Base-by-base conservation (phyloP, 163 green algal genomes). In the Volvox carteri region DNA sequence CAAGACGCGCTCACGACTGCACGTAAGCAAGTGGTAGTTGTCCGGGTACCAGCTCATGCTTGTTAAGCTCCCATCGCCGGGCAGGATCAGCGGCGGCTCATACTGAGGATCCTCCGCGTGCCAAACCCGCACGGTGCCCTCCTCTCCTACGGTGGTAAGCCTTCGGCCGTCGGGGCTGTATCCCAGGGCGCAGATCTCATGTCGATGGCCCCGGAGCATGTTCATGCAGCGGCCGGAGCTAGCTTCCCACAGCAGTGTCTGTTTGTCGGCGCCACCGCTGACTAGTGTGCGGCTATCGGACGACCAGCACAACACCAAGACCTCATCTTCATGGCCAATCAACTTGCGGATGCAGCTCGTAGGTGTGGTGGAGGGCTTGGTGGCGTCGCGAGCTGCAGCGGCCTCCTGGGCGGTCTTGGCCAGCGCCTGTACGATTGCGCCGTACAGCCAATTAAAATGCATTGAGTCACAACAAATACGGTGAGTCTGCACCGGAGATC, bases 41-140 rank as follows among this genome's bases (percentile, higher is more conserved):
- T 56, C 70, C 4, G 70, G 70, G 30, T 48, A 75, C 30, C 33
- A 48, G 12, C 65, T 48, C n/a, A 75, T 42, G 30, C 30, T 48
- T 33, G 65, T 46, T 2, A 75, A 12, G 1, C 19, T 21, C 1
- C 25, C 33, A 28, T 75, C 65, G 1, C 30, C n/a, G 30, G 65
- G 30, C 65, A 75, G 65, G 30, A 75, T 19, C 65, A 75, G 18
- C 33, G 65, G 65, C 65, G 16, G 30, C 65, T 75, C 65, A 30
- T 11, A 33, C n/a, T 75, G 30, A 2, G 33, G 65, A 4, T 75
- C 30, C 3, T 44, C 62, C 4, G 62, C 30, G 12, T 30, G 4
- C 77, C 77, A 85, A 33, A 85, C 52, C 7, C 50, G 77, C 77
- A 73, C 54, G 56, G n/a, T 85, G 37, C 60, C 30, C 46, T 85